Percentiles rank a stretch among this genome's conserved stretches.
These are phyloP conservation scores for Mitragyna speciosa DNA, from an alignment of 257 asterid genomes.

Conservation along the genomic window DNA sequence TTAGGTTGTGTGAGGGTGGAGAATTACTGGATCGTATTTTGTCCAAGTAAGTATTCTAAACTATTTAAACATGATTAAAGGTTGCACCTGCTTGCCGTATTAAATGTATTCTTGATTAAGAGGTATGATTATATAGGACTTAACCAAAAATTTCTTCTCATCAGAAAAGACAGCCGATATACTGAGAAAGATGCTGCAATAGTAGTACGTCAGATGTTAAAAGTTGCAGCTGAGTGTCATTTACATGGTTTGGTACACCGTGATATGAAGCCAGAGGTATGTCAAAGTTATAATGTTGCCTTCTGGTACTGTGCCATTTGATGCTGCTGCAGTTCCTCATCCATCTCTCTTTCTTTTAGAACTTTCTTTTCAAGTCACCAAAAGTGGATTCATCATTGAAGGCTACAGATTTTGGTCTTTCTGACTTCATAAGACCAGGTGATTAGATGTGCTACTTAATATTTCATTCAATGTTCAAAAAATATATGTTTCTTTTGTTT, in stretches of 20 bases:
- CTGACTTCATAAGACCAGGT: constrained; percentile 98
- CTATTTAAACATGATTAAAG: constrained; percentile 3
- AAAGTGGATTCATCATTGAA: constrained; percentile 81
- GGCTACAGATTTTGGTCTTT: constrained; percentile 99
- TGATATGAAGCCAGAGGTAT: constrained; percentile 99
- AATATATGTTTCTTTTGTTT: background rate
- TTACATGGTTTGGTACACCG: constrained; percentile 98
- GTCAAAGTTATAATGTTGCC: constrained; percentile 9
- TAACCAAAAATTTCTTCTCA: constrained; percentile 28
- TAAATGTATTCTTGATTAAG: constrained; percentile 18
- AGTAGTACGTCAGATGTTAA: constrained; percentile 95
- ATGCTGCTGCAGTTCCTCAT: constrained; percentile 21
- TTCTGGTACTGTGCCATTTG: constrained; percentile 18
- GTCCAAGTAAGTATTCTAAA: constrained; percentile 60
- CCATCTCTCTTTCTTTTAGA: constrained; percentile 43
- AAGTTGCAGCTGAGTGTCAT: constrained; percentile 99
- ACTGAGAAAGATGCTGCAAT: constrained; percentile 98
- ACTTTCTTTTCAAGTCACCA: constrained; percentile 86
- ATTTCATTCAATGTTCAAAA: constrained; percentile 2
- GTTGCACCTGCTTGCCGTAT: constrained; percentile 13
- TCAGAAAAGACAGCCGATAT: constrained; percentile 96
- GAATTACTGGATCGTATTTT: constrained; percentile 94
- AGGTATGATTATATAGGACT: constrained; percentile 23
- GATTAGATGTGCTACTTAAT: constrained; percentile 17
- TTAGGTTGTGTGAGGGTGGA: constrained; percentile 97